phyloP scores from a whole-genome alignment of 2,329 filamentous ascomycete genomes.

The Xylogone sp. region DNA sequence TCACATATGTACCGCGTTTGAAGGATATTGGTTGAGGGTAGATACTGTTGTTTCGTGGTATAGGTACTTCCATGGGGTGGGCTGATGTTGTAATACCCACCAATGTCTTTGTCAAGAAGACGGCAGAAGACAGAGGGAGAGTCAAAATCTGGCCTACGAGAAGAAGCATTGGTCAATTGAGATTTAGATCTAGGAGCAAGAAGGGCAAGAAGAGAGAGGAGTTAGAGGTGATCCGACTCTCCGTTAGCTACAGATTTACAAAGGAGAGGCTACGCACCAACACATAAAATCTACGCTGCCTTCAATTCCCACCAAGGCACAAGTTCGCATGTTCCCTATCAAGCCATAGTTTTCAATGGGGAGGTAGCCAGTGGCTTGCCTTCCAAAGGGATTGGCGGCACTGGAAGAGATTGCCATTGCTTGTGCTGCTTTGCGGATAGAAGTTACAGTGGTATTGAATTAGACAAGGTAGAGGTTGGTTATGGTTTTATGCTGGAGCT shows the following conservation, averaged over 20 bases:
- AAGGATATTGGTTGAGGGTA: slow-evolving; percentile 70
- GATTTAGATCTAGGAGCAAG: no score
- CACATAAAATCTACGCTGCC: slow-evolving; percentile 76
- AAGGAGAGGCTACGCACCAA: slow-evolving; percentile 46
- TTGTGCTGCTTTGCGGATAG: not conserved
- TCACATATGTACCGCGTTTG: slow-evolving; percentile 77
- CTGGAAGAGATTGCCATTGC: not conserved
- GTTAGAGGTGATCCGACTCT: no score
- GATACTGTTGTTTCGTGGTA: slow-evolving; percentile 74
- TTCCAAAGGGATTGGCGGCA: not conserved
- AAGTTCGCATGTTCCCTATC: slow-evolving; percentile 78
- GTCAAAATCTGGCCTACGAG: slow-evolving; percentile 69
- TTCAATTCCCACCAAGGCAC: slow-evolving; percentile 69
- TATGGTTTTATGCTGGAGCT: not conserved
- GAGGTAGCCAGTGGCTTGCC: slow-evolving; percentile 20
- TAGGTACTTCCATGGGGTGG: slow-evolving; percentile 46
- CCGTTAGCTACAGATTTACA: no score
- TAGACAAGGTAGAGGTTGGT: not conserved
- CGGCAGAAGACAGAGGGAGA: slow-evolving; percentile 73
- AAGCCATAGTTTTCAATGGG: slow-evolving; percentile 73
- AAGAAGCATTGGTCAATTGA: not conserved
- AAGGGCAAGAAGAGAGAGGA: no score
- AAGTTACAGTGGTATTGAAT: not conserved
- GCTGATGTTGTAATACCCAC: slow-evolving; percentile 69
- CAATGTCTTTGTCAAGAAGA: slow-evolving; percentile 69